phyloP scores from a whole-genome alignment of 495 filamentous ascomycete genomes.

The Penicillium manginii region DNA sequence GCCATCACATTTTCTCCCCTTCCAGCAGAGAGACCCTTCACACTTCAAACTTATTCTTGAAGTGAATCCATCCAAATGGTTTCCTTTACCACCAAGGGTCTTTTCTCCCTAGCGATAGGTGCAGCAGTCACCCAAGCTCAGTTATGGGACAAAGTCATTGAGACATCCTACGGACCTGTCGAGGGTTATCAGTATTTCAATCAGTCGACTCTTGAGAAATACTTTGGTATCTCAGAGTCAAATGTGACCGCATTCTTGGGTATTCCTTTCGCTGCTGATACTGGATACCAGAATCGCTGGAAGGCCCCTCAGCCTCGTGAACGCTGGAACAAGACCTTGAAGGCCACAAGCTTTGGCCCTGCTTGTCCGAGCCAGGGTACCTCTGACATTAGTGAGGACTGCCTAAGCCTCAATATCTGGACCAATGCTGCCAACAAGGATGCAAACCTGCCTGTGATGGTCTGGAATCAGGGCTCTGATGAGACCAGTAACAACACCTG shows the following conservation, averaged over 20 bases:
- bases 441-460: conserved; percentile 34
- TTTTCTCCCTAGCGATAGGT: conserved; percentile 19
- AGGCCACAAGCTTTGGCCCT: conserved; percentile 26
- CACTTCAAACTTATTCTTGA: background rate
- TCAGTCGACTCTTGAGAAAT: conserved; percentile 26
- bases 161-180: conserved; percentile 32
- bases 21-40: background rate
- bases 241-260: conserved; percentile 49
- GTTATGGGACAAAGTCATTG: conserved; percentile 28
- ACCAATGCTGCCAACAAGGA: conserved; percentile 26
- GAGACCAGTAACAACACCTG: conserved; percentile 28
- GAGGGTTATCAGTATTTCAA: conserved; percentile 38
- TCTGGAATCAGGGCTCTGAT: conserved; percentile 36
- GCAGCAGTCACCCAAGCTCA: conserved; percentile 22
- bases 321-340: conserved; percentile 30
- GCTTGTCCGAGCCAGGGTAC: conserved; percentile 23
- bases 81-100: conserved; percentile 13
- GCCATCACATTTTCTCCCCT: background rate
- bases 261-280: conserved; percentile 34
- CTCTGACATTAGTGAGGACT: conserved; percentile 32
- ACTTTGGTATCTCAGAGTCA: conserved; percentile 45
- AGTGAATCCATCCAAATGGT: conserved; percentile 14
- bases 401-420: conserved; percentile 37
- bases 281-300: conserved; percentile 34
- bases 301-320: conserved; percentile 31